phyloP scores from a whole-genome alignment of 352 stramenopile species.

The Pythium guiyangense region DNA sequence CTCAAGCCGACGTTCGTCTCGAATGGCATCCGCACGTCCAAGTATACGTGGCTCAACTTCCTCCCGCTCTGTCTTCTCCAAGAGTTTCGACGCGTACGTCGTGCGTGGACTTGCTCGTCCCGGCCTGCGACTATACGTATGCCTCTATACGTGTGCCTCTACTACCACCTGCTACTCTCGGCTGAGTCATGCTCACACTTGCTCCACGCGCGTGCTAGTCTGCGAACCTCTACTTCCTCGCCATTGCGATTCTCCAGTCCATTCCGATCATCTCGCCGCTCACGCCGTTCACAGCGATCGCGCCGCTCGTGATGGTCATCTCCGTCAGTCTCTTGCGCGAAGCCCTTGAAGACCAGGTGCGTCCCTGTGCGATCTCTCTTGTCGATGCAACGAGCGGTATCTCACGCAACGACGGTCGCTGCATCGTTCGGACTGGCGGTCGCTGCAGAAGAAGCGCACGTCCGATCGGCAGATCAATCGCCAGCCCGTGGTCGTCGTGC shows the following conservation, averaged over 20 bases:
- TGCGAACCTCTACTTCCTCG: constrained; percentile 69
- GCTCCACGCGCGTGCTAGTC: constrained; percentile 39
- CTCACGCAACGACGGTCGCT: background rate
- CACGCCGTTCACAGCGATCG: constrained; percentile 59
- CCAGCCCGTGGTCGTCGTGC: constrained; percentile 45
- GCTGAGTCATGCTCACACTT: constrained; percentile 54
- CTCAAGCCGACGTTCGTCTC: constrained; percentile 48
- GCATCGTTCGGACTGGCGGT: background rate
- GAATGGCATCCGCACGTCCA: constrained; percentile 87
- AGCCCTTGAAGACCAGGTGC: constrained; percentile 72
- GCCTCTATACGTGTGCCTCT: constrained; percentile 41
- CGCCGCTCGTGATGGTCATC: constrained; percentile 81
- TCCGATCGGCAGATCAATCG: constrained; percentile 63
- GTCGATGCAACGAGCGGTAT: background rate
- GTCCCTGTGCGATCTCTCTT: constrained; percentile 21
- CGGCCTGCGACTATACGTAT: constrained; percentile 12
- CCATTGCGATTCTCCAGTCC: constrained; percentile 70
- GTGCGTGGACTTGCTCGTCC: background rate
- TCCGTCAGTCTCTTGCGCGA: constrained; percentile 72
- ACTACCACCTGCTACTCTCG: background rate
- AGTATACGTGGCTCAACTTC: constrained; percentile 87
- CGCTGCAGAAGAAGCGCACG: constrained; percentile 33
- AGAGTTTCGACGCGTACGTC: constrained; percentile 78
- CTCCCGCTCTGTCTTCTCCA: constrained; percentile 62
- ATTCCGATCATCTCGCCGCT: constrained; percentile 62